Base-by-base conservation (phyloP, 495 filamentous ascomycete genomes). In the Penicillium cosmopolitanum region DNA sequence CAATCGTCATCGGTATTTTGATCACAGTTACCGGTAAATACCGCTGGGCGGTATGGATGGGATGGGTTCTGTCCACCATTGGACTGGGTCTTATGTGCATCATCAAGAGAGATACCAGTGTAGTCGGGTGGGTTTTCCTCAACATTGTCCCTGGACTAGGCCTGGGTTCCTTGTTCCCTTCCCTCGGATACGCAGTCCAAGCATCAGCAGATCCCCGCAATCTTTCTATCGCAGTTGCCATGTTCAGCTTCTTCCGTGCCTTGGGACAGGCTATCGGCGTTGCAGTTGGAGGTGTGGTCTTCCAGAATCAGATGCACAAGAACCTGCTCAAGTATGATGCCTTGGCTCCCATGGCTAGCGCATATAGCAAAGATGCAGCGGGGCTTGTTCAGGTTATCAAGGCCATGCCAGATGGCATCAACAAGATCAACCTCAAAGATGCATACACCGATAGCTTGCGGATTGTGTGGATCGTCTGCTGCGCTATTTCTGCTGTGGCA, bases 331-430 rank as follows among this genome's bases (percentile, higher is more conserved):
- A 56, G 11, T 77, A 83, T 19, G 65, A 77, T 2, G 68, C 65
- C 4, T 70, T 86, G 23, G 77, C 73, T 0, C 63, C 66, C 0
- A 63, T 73, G 51, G 85, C 85, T 5, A 71, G 56, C 12, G 67
- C 70, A 9, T 84, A 84, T 54, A 80, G 79, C 42, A 76, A 77
- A 18, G 84, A 90, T 71, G 84, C 86, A 0, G 82, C 85, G 1
- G 78, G 79, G 2, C 66, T 90, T 42, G 84, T 89, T 3, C 76
- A 79, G 53, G 66, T 87, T 11, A 85, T 90, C 58, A 80, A 85
- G 63, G 63, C 54, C 0, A 86, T 88, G 84, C 65, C 72, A 1
- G 69, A 76, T 31, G 74, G 71, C 0, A 52, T 50, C 0, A 61
- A 64, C 4, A 84, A 80, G 67, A 59, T 58, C 0, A 54, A 81